These are phyloP conservation scores for Forsythia suspensa DNA, from an alignment of 257 asterid genomes.

Conservation along the genomic window DNA sequence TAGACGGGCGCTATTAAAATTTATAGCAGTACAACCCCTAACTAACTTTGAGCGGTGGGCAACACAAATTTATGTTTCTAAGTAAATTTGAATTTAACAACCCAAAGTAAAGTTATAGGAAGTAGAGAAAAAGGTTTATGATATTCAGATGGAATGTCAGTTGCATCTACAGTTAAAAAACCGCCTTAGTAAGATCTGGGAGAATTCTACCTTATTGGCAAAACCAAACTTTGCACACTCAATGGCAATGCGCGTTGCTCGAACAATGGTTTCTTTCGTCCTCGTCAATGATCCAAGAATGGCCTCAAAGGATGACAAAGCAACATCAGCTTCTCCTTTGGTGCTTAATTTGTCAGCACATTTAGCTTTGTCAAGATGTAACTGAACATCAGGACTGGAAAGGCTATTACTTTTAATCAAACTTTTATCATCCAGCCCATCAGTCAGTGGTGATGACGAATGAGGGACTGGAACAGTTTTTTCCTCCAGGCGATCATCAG, in stretches of 20 bases:
- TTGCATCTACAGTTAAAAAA: constrained; percentile 3
- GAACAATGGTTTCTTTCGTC: constrained; percentile 82
- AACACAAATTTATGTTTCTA: not conserved
- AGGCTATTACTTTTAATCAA: constrained; percentile 44
- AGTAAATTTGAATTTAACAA: not conserved
- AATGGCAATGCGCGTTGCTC: constrained; percentile 82
- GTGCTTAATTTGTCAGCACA: constrained; percentile 52
- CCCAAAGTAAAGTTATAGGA: not conserved
- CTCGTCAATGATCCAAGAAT: constrained; percentile 68
- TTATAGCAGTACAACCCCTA: not conserved
- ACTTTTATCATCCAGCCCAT: constrained; percentile 42
- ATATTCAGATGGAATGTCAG: constrained; percentile 2
- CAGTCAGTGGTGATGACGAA: constrained; percentile 60
- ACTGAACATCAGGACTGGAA: constrained; percentile 52
- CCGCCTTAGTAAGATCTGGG: constrained; percentile 11
- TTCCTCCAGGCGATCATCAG: constrained; percentile 43
- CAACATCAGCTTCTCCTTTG: constrained; percentile 51
- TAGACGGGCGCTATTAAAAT: not conserved
- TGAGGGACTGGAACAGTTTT: constrained; percentile 47
- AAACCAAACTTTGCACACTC: constrained; percentile 85
- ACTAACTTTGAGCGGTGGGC: not conserved
- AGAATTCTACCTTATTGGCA: constrained; percentile 70
- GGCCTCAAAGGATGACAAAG: constrained; percentile 70
- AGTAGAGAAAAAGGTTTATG: not conserved
- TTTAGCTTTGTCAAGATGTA: constrained; percentile 51